A percentile compares a stretch with the other conserved stretches of the same genome.
phyloP scores from a whole-genome alignment of 2,329 filamentous ascomycete species.

The Paracoccidioides brasiliensis region DNA sequence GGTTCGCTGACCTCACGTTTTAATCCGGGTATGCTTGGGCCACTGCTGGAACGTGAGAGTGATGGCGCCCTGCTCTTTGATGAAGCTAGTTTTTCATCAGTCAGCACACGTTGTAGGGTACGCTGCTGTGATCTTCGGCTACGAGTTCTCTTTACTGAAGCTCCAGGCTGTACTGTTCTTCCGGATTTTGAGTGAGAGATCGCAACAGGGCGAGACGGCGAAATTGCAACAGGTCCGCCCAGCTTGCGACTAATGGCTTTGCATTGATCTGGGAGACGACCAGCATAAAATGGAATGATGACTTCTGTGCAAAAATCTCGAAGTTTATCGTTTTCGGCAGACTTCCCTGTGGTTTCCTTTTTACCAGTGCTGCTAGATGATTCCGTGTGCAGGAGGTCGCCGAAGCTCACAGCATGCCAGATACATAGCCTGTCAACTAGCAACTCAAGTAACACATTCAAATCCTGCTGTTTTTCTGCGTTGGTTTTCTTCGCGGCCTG shows the following conservation, averaged over 20 bases:
- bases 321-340: constrained; percentile 30
- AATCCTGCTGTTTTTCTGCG: constrained; percentile 26
- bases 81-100: constrained; percentile 27
- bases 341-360: constrained; percentile 19
- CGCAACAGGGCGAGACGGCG: constrained; percentile 21
- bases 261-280: constrained; percentile 36
- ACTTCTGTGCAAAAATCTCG: constrained; percentile 39
- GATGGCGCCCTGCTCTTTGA: constrained; percentile 20
- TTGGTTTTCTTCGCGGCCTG: constrained; percentile 10
- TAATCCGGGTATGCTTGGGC: constrained; percentile 25
- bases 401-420: constrained; percentile 36
- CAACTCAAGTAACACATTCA: constrained; percentile 33
- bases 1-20: constrained; percentile 32
- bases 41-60: constrained; percentile 31
- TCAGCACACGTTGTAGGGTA: constrained; percentile 34
- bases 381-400: constrained; percentile 16
- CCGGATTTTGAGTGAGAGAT: constrained; percentile 20
- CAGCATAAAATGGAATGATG: constrained; percentile 37
- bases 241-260: constrained; percentile 35
- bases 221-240: constrained; percentile 29
- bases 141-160: constrained; percentile 18
- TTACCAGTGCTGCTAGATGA: constrained; percentile 18
- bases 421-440: constrained; percentile 38
- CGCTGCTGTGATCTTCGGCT: constrained; percentile 19
- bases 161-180: constrained; percentile 20